These are phyloP conservation scores for Fusarium staphyleae DNA, from an alignment of 2,329 filamentous ascomycete genomes.

Conservation along the genomic window DNA sequence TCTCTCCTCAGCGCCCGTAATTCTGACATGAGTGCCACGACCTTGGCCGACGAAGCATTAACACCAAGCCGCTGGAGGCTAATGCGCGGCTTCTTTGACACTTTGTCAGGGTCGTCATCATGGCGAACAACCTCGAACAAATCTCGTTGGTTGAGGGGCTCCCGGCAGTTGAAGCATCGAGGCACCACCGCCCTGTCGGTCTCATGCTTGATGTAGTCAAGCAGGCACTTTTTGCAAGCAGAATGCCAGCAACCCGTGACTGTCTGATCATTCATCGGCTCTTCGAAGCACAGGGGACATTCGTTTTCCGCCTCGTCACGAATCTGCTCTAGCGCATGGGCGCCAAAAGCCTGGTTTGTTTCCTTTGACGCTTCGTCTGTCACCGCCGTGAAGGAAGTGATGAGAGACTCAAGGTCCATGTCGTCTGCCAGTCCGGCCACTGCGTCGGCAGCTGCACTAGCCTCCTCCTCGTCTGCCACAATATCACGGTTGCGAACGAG, in stretches of 20 bases:
- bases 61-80: constrained; percentile 66
- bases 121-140: constrained; percentile 92
- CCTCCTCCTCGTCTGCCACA: constrained; percentile 87
- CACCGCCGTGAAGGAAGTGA: constrained; percentile 80
- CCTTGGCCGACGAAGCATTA: constrained; percentile 83
- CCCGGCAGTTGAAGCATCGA: constrained; percentile 90
- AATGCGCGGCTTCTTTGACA: constrained; percentile 58
- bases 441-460: constrained; percentile 75
- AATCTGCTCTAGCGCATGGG: constrained; percentile 89
- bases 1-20: constrained; percentile 72
- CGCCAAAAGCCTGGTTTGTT: constrained; percentile 68
- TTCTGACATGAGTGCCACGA: constrained; percentile 78
- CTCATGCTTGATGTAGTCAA: constrained; percentile 89
- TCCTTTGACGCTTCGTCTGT: constrained; percentile 71
- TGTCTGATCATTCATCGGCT: constrained; percentile 92
- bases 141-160: constrained; percentile 80
- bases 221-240: constrained; percentile 91
- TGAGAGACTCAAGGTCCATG: constrained; percentile 90
- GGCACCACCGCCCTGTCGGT: constrained; percentile 77
- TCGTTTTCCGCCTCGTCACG: constrained; percentile 87
- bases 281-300: constrained; percentile 93
- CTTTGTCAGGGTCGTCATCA: constrained; percentile 63
- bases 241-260: constrained; percentile 99
- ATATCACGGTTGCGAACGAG: constrained; percentile 85
- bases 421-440: constrained; percentile 87